Percentiles rank a stretch among this genome's conserved stretches.
Conservation (phyloP, 2,329 filamentous ascomycete genomes). For the Grosmannia penicillata region DNA sequence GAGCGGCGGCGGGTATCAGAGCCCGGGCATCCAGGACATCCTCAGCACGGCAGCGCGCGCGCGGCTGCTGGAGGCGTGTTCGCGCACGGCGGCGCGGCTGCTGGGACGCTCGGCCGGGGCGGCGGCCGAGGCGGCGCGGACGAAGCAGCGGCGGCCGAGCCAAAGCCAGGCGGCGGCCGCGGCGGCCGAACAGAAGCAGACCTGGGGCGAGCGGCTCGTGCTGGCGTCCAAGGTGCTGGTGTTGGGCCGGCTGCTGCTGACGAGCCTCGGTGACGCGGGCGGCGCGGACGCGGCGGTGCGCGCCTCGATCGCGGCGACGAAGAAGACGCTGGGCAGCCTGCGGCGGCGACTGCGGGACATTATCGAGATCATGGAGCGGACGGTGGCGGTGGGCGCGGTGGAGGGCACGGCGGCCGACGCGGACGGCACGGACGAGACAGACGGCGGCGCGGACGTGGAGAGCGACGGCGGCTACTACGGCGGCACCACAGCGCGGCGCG, state of each 20-base stretch:
- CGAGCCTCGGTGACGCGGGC: conserved; percentile 42
- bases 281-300: too few species aligned
- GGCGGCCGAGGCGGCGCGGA: conserved; percentile 10
- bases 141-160: neutral
- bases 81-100: conserved; percentile 31
- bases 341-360: conserved; percentile 50
- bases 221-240: conserved; percentile 59
- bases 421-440: neutral
- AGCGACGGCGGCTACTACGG: neutral
- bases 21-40: conserved; percentile 7
- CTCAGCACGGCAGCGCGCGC: conserved; percentile 24
- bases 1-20: neutral
- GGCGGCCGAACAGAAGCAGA: neutral
- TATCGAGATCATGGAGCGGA: conserved; percentile 36
- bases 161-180: neutral
- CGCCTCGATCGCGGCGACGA: conserved; percentile 43
- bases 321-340: conserved; percentile 47
- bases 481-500: too few species aligned
- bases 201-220: conserved; percentile 34
- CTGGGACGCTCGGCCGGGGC: conserved; percentile 18
- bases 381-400: neutral
- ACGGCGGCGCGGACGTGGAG: neutral
- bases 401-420: neutral
- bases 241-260: conserved; percentile 59
- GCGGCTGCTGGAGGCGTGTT: conserved; percentile 36